Evolutionary conservation across 192 early-diverging fungal genomes (phyloP).

Genomic region (Helicostylum pulchrum): DNA sequence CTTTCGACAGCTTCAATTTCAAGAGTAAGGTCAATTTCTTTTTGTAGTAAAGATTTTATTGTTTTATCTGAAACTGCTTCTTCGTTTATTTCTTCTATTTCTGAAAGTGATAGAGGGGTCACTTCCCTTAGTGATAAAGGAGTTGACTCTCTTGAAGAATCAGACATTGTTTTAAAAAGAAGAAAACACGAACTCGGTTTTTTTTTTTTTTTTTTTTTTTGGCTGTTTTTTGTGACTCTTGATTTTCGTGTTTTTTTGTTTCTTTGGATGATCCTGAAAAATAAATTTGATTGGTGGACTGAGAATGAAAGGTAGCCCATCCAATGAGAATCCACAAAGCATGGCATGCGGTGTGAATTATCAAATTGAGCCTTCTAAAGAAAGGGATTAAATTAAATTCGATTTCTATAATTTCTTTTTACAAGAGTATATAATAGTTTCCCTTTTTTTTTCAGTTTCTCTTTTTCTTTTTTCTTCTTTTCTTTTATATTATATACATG

Average conservation of each 20-base stretch:
- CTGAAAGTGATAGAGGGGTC: neutral
- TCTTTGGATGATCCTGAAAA: too few relatives aligned
- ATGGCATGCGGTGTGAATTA: constrained; percentile 6
- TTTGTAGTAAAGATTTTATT: constrained; percentile 37
- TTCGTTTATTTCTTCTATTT: constrained; percentile 11
- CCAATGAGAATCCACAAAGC: neutral
- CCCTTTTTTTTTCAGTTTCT: neutral
- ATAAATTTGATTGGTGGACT: too few relatives aligned
- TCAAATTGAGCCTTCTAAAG: neutral
- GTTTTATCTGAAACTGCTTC: constrained; percentile 17
- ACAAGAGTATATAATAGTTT: too few relatives aligned
- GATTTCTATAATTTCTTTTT: neutral
- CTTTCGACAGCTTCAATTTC: constrained; percentile 44
- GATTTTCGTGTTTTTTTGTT: too few relatives aligned
- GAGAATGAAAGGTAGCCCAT: too few relatives aligned
- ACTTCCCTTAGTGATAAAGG: neutral
- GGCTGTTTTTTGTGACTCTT: too few relatives aligned
- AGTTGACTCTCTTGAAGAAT: neutral
- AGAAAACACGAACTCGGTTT: neutral
- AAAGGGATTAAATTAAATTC: constrained; percentile 6
- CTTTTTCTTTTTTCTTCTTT: neutral
- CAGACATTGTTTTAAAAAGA: neutral
- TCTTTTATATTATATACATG: neutral
- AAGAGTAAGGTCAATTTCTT: constrained; percentile 53
- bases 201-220: too few relatives aligned